Base-by-base conservation (phyloP, 2,329 filamentous ascomycete species). In the Aureobasidium uvarum region DNA sequence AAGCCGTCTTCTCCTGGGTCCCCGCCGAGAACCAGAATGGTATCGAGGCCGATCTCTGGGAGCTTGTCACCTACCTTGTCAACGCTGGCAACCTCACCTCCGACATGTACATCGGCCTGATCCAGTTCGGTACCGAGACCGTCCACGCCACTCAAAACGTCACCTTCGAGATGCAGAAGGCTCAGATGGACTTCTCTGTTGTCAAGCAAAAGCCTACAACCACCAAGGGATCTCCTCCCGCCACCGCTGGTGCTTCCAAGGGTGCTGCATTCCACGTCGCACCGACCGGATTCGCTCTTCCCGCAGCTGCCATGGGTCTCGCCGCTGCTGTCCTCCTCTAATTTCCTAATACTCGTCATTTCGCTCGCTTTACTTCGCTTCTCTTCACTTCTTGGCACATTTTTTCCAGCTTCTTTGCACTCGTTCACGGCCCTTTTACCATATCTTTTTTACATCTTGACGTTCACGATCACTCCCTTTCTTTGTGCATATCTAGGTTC, bases 1-100 rank as follows among this genome's bases (percentile, higher is more conserved):
- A 65, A n/a, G 52, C 63, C 25, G 63, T 65, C 41, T 65, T 28
- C 63, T 65, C 63, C 31, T 65, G 63, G 63, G 63, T 65, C 36
- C 63, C 63, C 16, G 20, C 63, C 16, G 10, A 38, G 28, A 65
- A 65, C 45, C 52, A 48, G 41, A 28, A 65, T 16, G 43, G 36
- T 23, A 50, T 65, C 25, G 14, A 58, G 1, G 52, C 45, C 33
- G 25, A 65, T 39, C 33, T 65, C 23, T 58, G 52, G 43, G 52
- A 65, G 45, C 52, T 65, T 18, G 45, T 65, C 45, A 39, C 25
- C 23, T 58, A 41, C 52, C 43, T 65, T 10, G 36, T 65, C 23
- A 41, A 31, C 23, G 16, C 20, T 10, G 54, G 63, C 20, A 65
- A 50, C 54, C 41, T 65, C 11, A 50, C 63, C 33, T n/a, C 20